phyloP scores from a whole-genome alignment of 2,329 filamentous ascomycete species.

The Pyricularia sp. region DNA sequence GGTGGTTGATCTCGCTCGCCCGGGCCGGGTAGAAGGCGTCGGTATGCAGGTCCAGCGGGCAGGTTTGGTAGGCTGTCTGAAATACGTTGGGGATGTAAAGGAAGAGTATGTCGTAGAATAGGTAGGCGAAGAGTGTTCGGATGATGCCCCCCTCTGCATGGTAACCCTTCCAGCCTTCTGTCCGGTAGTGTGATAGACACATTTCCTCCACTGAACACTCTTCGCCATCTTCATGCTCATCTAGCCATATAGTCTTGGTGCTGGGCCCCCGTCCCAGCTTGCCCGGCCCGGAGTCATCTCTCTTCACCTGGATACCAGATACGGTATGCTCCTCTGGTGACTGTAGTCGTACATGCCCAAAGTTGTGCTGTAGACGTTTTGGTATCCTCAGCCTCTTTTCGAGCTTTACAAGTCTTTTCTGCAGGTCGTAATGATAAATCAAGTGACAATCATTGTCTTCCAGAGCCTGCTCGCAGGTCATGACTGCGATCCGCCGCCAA shows the following conservation, averaged over 20 bases:
- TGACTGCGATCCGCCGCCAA: slow-evolving; percentile 69
- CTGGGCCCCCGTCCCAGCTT: slow-evolving; percentile 32
- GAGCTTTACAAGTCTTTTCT: slow-evolving; percentile 86
- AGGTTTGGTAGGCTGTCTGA: slow-evolving; percentile 90
- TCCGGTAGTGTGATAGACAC: slow-evolving; percentile 81
- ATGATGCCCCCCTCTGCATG: slow-evolving; percentile 88
- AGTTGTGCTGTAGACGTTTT: slow-evolving; percentile 83
- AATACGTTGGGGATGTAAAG: slow-evolving; percentile 94
- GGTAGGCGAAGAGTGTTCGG: slow-evolving; percentile 80
- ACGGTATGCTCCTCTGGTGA: slow-evolving; percentile 69
- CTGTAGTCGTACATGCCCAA: slow-evolving; percentile 71
- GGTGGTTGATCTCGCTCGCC: slow-evolving; percentile 81
- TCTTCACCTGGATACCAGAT: slow-evolving; percentile 69
- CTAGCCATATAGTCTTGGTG: slow-evolving; percentile 80
- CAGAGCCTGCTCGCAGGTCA: slow-evolving; percentile 77
- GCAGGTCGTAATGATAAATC: slow-evolving; percentile 88
- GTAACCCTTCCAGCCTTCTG: slow-evolving; percentile 85
- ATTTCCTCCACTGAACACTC: slow-evolving; percentile 89
- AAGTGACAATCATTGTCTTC: slow-evolving; percentile 85
- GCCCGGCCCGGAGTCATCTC: slow-evolving; percentile 27
- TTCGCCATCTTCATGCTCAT: slow-evolving; percentile 55
- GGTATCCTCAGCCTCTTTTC: slow-evolving; percentile 77
- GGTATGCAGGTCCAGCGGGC: slow-evolving; percentile 83
- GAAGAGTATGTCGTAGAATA: slow-evolving; percentile 92
- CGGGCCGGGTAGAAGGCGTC: slow-evolving; percentile 84